Conservation (phyloP, 345 rosid species). For the Cardamine occulta region DNA sequence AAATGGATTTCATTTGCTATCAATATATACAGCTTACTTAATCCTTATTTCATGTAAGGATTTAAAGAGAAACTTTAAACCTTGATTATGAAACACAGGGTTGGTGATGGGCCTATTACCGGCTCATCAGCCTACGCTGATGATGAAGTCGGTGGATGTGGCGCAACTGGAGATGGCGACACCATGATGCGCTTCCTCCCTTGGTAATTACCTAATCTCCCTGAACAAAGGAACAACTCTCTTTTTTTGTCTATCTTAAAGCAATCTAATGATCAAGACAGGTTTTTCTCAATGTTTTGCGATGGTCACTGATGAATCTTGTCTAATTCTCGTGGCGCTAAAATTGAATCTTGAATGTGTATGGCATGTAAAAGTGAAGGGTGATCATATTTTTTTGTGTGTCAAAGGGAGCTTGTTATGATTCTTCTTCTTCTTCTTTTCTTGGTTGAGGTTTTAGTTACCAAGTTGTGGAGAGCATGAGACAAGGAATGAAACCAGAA, state of each 20-base stretch:
- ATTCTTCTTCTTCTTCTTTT: not conserved
- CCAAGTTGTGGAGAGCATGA: slow-evolving; percentile 95
- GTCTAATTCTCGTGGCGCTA: not conserved
- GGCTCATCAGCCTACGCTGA: slow-evolving; percentile 93
- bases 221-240: not conserved
- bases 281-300: not conserved
- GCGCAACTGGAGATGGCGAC: slow-evolving; percentile 97
- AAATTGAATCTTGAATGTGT: slow-evolving; percentile 6
- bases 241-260: not conserved
- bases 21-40: not conserved
- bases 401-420: not conserved
- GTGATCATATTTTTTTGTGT: not conserved
- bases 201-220: slow-evolving; percentile 54
- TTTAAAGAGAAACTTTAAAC: not conserved
- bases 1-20: not conserved
- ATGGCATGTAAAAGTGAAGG: slow-evolving; percentile 1
- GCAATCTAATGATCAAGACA: not conserved
- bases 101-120: slow-evolving; percentile 91
- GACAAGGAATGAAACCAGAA: slow-evolving; percentile 84
- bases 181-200: slow-evolving; percentile 99
- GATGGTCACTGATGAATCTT: not conserved
- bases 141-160: slow-evolving; percentile 91
- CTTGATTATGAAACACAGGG: slow-evolving; percentile 51
- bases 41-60: not conserved
- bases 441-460: slow-evolving; percentile 56